Conservation (phyloP, 139 green algal genomes). For the Picochlorum sp. region DNA sequence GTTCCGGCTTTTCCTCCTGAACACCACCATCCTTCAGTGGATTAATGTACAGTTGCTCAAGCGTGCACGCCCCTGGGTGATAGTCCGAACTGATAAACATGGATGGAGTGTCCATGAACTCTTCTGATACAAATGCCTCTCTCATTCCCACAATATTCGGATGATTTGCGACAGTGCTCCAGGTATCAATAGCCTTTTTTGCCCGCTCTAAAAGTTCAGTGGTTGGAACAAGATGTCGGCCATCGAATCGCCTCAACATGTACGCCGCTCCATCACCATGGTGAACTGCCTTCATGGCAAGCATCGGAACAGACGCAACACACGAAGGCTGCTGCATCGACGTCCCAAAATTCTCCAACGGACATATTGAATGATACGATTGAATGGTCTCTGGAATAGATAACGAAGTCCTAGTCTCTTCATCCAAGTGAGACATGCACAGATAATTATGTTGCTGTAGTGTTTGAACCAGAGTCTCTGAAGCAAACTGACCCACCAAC, state of each 20-base stretch:
- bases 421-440: conserved; percentile 21
- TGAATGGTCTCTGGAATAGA: conserved; percentile 52
- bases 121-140: conserved; percentile 57
- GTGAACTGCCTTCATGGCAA: conserved; percentile 62
- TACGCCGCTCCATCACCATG: conserved; percentile 57
- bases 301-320: conserved; percentile 30
- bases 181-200: conserved; percentile 46
- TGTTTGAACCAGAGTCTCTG: conserved; percentile 59
- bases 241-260: conserved; percentile 59
- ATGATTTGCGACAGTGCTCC: conserved; percentile 53
- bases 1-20: conserved; percentile 10
- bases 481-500: conserved; percentile 43
- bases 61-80: conserved; percentile 45
- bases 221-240: conserved; percentile 59
- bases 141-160: conserved; percentile 56
- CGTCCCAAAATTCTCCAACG: conserved; percentile 20
- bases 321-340: conserved; percentile 10
- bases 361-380: conserved; percentile 75
- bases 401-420: conserved; percentile 21
- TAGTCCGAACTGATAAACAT: conserved; percentile 63
- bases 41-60: conserved; percentile 44
- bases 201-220: conserved; percentile 54
- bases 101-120: conserved; percentile 38
- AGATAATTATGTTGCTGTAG: conserved; percentile 55
- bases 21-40: conserved; percentile 4